Conservation (phyloP, 768 basidiomycete species). For the Hypholoma fasciculare region DNA sequence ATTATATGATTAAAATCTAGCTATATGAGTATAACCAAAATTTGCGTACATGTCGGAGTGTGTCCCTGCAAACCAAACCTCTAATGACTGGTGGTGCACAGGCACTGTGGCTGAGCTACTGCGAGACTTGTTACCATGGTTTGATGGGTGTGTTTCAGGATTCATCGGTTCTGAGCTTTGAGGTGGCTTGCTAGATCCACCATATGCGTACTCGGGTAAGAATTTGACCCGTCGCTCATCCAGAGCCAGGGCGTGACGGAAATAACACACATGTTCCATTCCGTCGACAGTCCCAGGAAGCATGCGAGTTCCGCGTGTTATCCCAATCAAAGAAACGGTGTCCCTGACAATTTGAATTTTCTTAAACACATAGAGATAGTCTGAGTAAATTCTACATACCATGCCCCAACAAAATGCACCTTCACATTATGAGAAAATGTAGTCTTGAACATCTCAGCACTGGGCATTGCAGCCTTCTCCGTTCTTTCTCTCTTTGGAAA, state of each 20-base stretch:
- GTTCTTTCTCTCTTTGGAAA: not conserved
- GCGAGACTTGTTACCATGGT: too few species aligned
- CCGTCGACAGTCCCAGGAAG: conserved; percentile 20
- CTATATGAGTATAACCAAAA: not conserved
- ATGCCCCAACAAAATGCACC: not conserved
- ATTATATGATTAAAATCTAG: not conserved
- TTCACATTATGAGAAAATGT: not conserved
- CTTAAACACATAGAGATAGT: not conserved
- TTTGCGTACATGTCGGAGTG: not conserved
- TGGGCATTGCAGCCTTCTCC: not conserved
- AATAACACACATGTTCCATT: conserved; percentile 28
- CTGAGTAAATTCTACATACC: not conserved
- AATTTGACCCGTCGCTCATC: conserved; percentile 36
- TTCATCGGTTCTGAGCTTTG: too few species aligned
- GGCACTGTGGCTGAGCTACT: too few species aligned
- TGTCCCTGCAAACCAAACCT: not conserved
- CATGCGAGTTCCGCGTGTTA: conserved; percentile 13
- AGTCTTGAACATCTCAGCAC: not conserved
- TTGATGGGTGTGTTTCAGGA: too few species aligned
- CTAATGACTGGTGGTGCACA: not conserved
- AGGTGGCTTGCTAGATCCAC: conserved; percentile 2
- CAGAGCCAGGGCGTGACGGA: conserved; percentile 34
- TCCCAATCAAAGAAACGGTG: conserved; percentile 32
- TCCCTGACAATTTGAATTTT: conserved; percentile 22
- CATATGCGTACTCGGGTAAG: conserved; percentile 24